phyloP scores from a whole-genome alignment of 495 filamentous ascomycete species.

The Staphylotrichum longicolle region DNA sequence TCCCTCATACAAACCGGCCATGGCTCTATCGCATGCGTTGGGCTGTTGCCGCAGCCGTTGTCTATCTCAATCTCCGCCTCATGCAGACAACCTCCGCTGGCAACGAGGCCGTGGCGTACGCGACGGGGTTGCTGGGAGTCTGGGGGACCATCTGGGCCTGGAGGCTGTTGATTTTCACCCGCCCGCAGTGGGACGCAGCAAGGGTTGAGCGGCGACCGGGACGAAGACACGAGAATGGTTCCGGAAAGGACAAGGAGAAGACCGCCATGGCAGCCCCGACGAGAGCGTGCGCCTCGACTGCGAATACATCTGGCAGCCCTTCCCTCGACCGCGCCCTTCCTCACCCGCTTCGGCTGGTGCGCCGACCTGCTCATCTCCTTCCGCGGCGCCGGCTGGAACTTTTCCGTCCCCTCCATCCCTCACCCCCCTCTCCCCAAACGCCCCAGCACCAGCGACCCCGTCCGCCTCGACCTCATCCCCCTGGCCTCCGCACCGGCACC shows the following conservation, averaged over 20 bases:
- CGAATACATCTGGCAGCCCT: constrained; percentile 69
- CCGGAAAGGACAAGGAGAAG: constrained; percentile 23
- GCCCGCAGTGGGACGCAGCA: constrained; percentile 63
- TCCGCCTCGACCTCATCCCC: constrained; percentile 20
- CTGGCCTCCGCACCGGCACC: constrained; percentile 33
- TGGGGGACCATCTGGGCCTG: constrained; percentile 68
- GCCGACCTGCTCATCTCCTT: constrained; percentile 66
- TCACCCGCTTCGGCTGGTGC: constrained; percentile 68
- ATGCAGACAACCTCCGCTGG: constrained; percentile 51
- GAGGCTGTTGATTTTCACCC: constrained; percentile 60
- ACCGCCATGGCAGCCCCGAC: constrained; percentile 22
- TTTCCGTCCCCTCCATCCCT: constrained; percentile 22
- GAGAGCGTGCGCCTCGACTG: constrained; percentile 26
- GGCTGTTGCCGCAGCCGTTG: constrained; percentile 48
- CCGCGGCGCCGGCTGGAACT: constrained; percentile 75
- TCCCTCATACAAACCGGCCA: constrained; percentile 54
- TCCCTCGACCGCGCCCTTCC: constrained; percentile 52
- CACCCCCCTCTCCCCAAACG: constrained; percentile 12
- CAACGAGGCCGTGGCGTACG: constrained; percentile 62
- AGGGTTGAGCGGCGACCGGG: constrained; percentile 55
- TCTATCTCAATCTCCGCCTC: constrained; percentile 41
- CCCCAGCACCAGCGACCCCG: constrained; percentile 9
- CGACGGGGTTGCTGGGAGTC: constrained; percentile 60
- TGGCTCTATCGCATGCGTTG: constrained; percentile 52
- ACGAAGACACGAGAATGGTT: not conserved